Evolutionary conservation across 805 yeast genomes (phyloP).

Genomic region (Priceomyces haplophilus): DNA sequence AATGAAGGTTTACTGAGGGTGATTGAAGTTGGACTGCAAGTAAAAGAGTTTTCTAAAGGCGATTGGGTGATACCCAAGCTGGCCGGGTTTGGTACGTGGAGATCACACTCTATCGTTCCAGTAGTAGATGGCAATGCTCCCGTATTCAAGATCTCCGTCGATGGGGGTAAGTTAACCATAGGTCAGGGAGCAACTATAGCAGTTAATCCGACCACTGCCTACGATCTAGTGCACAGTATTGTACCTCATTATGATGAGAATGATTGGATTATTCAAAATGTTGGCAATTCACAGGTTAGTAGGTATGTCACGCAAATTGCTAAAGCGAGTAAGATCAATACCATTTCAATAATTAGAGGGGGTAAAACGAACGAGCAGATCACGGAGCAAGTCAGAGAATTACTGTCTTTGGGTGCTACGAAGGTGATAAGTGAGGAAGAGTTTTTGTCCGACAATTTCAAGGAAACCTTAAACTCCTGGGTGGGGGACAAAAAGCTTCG

Average conservation of each 20-base stretch:
- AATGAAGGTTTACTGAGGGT: conserved; percentile 86
- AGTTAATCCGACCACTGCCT: conserved; percentile 89
- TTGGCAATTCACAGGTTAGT: conserved; percentile 34
- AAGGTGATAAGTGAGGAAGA: conserved; percentile 28
- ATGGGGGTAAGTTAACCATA: conserved; percentile 26
- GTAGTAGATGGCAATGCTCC: conserved; percentile 34
- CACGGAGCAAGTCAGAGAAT: conserved; percentile 15
- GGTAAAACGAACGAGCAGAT: conserved; percentile 24
- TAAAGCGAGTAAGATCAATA: conserved; percentile 19
- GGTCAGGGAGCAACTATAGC: conserved; percentile 79
- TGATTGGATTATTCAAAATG: conserved; percentile 34
- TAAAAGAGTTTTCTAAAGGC: conserved; percentile 48
- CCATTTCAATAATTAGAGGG: conserved; percentile 27
- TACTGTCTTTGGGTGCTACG: conserved; percentile 30
- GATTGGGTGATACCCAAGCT: conserved; percentile 80
- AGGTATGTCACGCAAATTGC: conserved; percentile 31
- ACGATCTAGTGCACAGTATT: conserved; percentile 70
- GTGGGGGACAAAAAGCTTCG: conserved; percentile 19
- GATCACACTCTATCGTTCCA: conserved; percentile 60
- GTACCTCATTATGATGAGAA: conserved; percentile 30
- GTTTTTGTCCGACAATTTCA: conserved; percentile 18
- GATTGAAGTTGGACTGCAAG: conserved; percentile 55
- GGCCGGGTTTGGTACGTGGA: conserved; percentile 87
- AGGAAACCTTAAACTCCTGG: conserved; percentile 14
- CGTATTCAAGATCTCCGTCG: conserved; percentile 11